A percentile compares a stretch with the other conserved stretches of the same genome.
phyloP scores from a whole-genome alignment of 2,329 filamentous ascomycete species.

The Hypoxylon sp. region DNA sequence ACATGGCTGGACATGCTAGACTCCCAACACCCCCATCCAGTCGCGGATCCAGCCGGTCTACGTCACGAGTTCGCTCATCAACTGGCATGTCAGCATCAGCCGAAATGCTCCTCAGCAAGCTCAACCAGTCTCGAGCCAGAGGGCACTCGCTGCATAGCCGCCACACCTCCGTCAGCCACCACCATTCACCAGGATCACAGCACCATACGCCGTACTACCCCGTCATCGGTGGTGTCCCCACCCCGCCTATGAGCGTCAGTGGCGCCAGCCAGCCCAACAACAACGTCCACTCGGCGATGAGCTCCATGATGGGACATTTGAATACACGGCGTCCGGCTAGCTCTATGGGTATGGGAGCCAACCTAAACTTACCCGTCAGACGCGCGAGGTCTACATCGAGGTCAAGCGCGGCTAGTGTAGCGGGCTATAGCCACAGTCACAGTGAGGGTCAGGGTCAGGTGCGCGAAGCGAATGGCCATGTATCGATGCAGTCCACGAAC shows the following conservation, averaged over 20 bases:
- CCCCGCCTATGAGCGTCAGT: slow-evolving; percentile 50
- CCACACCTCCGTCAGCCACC: slow-evolving; percentile 26
- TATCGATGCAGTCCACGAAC: slow-evolving; percentile 47
- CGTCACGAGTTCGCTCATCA: slow-evolving; percentile 36
- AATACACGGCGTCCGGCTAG: slow-evolving; percentile 53
- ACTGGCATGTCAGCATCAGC: slow-evolving; percentile 33
- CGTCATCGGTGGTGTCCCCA: slow-evolving; percentile 48
- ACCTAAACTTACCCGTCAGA: not conserved
- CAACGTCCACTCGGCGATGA: slow-evolving; percentile 49
- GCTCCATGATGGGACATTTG: slow-evolving; percentile 54
- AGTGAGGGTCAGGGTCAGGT: not conserved
- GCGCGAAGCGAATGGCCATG: slow-evolving; percentile 25
- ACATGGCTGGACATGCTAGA: slow-evolving; percentile 14
- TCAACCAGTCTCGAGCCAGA: slow-evolving; percentile 42
- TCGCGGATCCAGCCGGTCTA: slow-evolving; percentile 53
- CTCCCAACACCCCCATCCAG: slow-evolving; percentile 56
- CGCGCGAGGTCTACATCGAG: slow-evolving; percentile 33
- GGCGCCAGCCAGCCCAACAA: slow-evolving; percentile 11
- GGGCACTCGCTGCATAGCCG: slow-evolving; percentile 43
- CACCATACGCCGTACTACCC: slow-evolving; percentile 40
- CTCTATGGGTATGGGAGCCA: slow-evolving; percentile 22
- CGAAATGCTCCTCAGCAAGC: slow-evolving; percentile 46
- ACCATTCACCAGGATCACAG: slow-evolving; percentile 9
- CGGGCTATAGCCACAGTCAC: slow-evolving; percentile 3
- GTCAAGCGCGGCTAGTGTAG: slow-evolving; percentile 27